Evolutionary conservation across 2,329 filamentous ascomycete genomes (phyloP).

Genomic region (Delphinella strobiligena): DNA sequence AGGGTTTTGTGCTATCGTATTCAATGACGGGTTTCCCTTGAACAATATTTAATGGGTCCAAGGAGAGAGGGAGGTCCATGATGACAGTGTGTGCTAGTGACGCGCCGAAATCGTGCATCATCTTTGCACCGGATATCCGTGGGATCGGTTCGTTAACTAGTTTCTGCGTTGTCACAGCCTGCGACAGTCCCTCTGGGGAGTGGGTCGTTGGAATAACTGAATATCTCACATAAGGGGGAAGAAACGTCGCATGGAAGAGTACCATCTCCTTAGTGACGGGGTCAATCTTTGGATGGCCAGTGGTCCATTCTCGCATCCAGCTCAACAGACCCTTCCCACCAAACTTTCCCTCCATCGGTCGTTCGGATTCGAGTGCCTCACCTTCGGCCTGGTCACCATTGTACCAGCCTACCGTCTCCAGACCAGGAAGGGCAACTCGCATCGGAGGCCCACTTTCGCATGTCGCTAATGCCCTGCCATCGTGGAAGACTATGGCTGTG

Average conservation of each 20-base stretch:
- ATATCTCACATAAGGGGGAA: conserved; percentile 55
- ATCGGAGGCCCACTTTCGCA: conserved; percentile 63
- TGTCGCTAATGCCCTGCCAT: conserved; percentile 55
- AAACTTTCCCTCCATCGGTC: conserved; percentile 26
- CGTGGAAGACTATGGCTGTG: conserved; percentile 54
- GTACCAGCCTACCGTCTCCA: conserved; percentile 62
- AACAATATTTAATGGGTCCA: conserved; percentile 51
- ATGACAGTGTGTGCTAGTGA: conserved; percentile 52
- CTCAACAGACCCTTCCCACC: conserved; percentile 44
- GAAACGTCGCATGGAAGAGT: conserved; percentile 54
- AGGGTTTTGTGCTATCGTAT: conserved; percentile 45
- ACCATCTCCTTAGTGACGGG: conserved; percentile 52
- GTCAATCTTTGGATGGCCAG: conserved; percentile 57
- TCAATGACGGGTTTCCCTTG: conserved; percentile 45
- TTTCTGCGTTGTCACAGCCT: conserved; percentile 8
- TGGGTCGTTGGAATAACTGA: conserved; percentile 38
- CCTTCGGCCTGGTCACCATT: conserved; percentile 46
- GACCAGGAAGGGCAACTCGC: conserved; percentile 47
- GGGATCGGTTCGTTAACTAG: conserved; percentile 45
- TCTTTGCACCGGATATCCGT: conserved; percentile 51
- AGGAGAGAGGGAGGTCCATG: conserved; percentile 54
- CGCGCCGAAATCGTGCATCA: conserved; percentile 69
- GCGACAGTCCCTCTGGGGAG: neutral
- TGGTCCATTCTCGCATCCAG: conserved; percentile 61
- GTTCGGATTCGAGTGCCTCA: conserved; percentile 26